These are phyloP conservation scores for Funneliformis mosseae DNA, from an alignment of 192 early-diverging fungal species.

Conservation along the genomic window DNA sequence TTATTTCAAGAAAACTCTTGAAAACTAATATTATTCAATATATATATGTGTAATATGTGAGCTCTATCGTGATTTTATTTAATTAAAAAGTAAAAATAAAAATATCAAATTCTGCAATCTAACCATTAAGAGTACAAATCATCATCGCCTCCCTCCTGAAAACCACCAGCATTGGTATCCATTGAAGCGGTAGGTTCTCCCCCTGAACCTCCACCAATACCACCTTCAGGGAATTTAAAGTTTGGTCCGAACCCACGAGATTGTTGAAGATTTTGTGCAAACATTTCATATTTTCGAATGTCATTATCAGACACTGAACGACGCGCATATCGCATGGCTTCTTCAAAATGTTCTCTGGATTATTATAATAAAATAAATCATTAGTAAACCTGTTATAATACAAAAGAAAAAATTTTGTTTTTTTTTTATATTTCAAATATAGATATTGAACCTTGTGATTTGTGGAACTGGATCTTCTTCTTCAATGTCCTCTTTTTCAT, in stretches of 20 bases:
- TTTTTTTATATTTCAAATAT: background rate
- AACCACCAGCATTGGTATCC: constrained; percentile 55
- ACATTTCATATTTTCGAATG: constrained; percentile 99
- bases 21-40: no score
- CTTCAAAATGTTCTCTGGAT: constrained; percentile 89
- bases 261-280: constrained; percentile 97
- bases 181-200: constrained; percentile 31
- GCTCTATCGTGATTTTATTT: background rate
- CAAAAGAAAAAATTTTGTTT: background rate
- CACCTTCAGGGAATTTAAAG: constrained; percentile 94
- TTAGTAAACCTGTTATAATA: background rate
- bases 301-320: constrained; percentile 95
- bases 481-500: constrained; percentile 74
- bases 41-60: background rate
- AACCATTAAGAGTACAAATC: constrained; percentile 76
- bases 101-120: background rate
- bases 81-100: background rate
- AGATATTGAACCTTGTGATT: constrained; percentile 65
- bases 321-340: constrained; percentile 97
- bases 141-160: constrained; percentile 71
- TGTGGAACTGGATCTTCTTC: constrained; percentile 88
- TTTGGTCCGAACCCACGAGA: constrained; percentile 84
- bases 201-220: constrained; percentile 49
- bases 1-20: no score
- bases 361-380: background rate